Percentiles rank a stretch among this genome's conserved stretches.
Evolutionary conservation across 345 rosid species (phyloP).

Genomic region (Erysimum cheiranthoides): DNA sequence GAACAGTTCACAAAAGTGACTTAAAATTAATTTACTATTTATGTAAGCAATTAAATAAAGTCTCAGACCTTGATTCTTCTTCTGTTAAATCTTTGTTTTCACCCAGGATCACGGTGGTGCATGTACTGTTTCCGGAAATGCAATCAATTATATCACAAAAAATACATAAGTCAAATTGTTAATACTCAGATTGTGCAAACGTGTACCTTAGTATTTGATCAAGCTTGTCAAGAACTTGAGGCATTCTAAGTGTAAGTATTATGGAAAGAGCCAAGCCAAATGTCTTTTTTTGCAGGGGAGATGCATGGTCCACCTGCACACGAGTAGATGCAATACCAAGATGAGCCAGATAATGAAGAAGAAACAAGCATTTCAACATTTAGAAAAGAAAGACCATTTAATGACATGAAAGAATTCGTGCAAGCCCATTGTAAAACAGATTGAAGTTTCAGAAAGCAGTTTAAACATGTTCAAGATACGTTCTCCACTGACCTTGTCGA

Average conservation of each 20-base stretch:
- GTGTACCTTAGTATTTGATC: slow-evolving; percentile 87
- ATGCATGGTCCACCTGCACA: slow-evolving; percentile 79
- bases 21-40: slow-evolving; percentile 14
- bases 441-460: slow-evolving; percentile 14
- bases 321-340: slow-evolving; percentile 21
- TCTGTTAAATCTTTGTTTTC: slow-evolving; percentile 70
- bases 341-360: slow-evolving; percentile 26
- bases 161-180: not conserved
- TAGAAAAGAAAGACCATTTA: not conserved
- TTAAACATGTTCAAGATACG: slow-evolving; percentile 9
- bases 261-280: slow-evolving; percentile 89
- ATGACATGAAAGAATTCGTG: slow-evolving; percentile 8
- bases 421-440: not conserved
- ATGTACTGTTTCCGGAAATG: slow-evolving; percentile 58
- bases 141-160: not conserved
- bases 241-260: slow-evolving; percentile 84
- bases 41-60: slow-evolving; percentile 3
- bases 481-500: slow-evolving; percentile 77
- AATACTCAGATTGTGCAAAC: slow-evolving; percentile 15
- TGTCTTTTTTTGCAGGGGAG: slow-evolving; percentile 73
- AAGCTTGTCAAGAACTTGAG: slow-evolving; percentile 92
- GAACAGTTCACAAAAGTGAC: slow-evolving; percentile 3
- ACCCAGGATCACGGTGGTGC: slow-evolving; percentile 85
- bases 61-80: slow-evolving; percentile 80
- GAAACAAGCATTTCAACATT: slow-evolving; percentile 20